Conservation (phyloP, 2,329 filamentous ascomycete genomes). For the Nemania serpens region DNA sequence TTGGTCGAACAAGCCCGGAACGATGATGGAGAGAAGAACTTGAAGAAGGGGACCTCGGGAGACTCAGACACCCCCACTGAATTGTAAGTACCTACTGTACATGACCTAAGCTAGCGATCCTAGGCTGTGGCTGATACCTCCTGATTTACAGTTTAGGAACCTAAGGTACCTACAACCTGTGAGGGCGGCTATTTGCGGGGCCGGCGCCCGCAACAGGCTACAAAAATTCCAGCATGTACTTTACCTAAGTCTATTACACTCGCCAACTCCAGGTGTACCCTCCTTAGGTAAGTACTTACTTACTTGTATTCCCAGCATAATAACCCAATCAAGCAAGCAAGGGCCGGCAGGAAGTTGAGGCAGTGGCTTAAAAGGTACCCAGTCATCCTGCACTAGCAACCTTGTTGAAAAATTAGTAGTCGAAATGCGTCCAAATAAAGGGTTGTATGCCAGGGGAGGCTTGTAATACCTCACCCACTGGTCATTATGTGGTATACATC, state of each 20-base stretch:
- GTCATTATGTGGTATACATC: too few species aligned
- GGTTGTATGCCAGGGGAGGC: slow-evolving; percentile 7
- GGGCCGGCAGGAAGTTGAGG: not conserved
- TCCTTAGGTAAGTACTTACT: too few species aligned
- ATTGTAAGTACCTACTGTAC: not conserved
- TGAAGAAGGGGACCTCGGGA: not conserved
- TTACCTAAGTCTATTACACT: not conserved
- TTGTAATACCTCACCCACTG: not conserved
- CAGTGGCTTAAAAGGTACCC: not conserved
- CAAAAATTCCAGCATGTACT: not conserved
- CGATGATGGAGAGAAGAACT: not conserved
- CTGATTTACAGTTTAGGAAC: too few species aligned
- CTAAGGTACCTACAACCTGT: too few species aligned
- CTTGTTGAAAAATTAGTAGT: slow-evolving; percentile 13
- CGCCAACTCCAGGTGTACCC: too few species aligned
- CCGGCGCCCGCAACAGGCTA: slow-evolving; percentile 16
- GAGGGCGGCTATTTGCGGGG: slow-evolving; percentile 30
- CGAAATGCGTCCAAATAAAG: slow-evolving; percentile 8
- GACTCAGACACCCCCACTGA: not conserved
- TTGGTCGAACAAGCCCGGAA: not conserved
- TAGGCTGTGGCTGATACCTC: slow-evolving; percentile 19
- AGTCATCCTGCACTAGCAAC: not conserved
- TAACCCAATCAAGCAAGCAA: not conserved
- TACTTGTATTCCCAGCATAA: too few species aligned
- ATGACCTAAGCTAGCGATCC: not conserved